phyloP scores from a whole-genome alignment of 768 basidiomycete genomes.

The Fomitopsis pulvina region DNA sequence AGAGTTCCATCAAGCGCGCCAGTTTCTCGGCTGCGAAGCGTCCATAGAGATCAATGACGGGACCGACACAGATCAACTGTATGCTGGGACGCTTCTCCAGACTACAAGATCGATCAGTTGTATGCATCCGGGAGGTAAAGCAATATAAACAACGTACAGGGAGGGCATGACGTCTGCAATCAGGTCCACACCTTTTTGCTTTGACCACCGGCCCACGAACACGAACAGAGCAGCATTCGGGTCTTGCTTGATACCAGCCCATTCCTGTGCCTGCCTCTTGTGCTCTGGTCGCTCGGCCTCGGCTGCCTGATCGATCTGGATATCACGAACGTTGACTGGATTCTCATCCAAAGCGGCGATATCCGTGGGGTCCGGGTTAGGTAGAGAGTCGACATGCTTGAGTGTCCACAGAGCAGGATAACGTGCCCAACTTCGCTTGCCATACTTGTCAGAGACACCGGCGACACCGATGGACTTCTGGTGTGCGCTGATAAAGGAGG shows the following conservation, averaged over 20 bases:
- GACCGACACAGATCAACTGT: slow-evolving; percentile 85
- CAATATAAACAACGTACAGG: slow-evolving; percentile 44
- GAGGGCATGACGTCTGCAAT: slow-evolving; percentile 95
- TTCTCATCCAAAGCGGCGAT: slow-evolving; percentile 87
- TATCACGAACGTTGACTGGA: slow-evolving; percentile 61
- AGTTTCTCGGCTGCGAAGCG: slow-evolving; percentile 95
- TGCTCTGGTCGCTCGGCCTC: slow-evolving; percentile 88
- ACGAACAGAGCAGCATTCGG: slow-evolving; percentile 88
- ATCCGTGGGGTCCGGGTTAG: slow-evolving; percentile 93
- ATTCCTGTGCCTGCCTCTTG: slow-evolving; percentile 91
- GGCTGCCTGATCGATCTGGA: slow-evolving; percentile 71
- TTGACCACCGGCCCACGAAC: slow-evolving; percentile 97
- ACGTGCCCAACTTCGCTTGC: slow-evolving; percentile 94
- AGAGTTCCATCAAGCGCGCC: slow-evolving; percentile 88
- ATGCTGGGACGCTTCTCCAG: slow-evolving; percentile 82
- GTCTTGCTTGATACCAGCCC: slow-evolving; percentile 91
- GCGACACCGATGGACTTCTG: slow-evolving; percentile 93
- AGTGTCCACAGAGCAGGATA: slow-evolving; percentile 96
- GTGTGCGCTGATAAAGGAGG: slow-evolving; percentile 86
- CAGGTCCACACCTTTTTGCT: slow-evolving; percentile 96
- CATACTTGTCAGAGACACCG: slow-evolving; percentile 97
- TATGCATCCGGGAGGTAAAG: slow-evolving; percentile 4
- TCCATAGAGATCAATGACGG: slow-evolving; percentile 93
- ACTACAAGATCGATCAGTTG: slow-evolving; percentile 30
- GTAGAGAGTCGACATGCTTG: slow-evolving; percentile 91